Evolutionary conservation across 495 filamentous ascomycete genomes (phyloP).

Genomic region (Aspergillus sclerotioniger): DNA sequence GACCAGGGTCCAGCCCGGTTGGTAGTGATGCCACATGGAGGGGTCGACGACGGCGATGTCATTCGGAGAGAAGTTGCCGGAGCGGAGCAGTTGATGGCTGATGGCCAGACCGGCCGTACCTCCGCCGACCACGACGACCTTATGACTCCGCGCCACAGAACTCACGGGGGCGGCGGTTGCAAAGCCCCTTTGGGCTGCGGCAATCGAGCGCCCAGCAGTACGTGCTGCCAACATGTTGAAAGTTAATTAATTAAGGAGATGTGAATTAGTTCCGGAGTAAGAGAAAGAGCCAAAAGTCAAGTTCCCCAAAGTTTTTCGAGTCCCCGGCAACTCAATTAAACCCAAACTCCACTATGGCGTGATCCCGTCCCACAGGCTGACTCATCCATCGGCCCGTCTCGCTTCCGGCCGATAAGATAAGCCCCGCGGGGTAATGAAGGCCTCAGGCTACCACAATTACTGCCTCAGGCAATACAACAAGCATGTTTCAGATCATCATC

Average conservation of each 20-base stretch:
- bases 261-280: neutral
- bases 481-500: too few species aligned
- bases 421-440: neutral
- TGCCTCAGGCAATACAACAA: too few species aligned
- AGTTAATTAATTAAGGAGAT: neutral
- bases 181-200: conserved; percentile 26
- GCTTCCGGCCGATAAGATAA: neutral
- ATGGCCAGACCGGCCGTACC: conserved; percentile 61
- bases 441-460: neutral
- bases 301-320: neutral
- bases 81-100: conserved; percentile 60
- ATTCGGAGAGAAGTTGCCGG: conserved; percentile 52
- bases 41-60: conserved; percentile 70
- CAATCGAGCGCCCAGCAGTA: conserved; percentile 17
- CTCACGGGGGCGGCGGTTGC: conserved; percentile 43
- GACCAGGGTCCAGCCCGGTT: conserved; percentile 70
- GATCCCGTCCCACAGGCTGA: neutral
- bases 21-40: conserved; percentile 64
- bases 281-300: neutral
- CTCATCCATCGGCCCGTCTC: neutral
- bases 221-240: neutral
- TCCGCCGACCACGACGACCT: conserved; percentile 62
- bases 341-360: neutral
- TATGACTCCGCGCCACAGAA: conserved; percentile 47
- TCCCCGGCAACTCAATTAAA: too few species aligned